These are phyloP conservation scores for Globisporangium nodosum DNA, from an alignment of 352 stramenopile genomes.

Conservation along the genomic window DNA sequence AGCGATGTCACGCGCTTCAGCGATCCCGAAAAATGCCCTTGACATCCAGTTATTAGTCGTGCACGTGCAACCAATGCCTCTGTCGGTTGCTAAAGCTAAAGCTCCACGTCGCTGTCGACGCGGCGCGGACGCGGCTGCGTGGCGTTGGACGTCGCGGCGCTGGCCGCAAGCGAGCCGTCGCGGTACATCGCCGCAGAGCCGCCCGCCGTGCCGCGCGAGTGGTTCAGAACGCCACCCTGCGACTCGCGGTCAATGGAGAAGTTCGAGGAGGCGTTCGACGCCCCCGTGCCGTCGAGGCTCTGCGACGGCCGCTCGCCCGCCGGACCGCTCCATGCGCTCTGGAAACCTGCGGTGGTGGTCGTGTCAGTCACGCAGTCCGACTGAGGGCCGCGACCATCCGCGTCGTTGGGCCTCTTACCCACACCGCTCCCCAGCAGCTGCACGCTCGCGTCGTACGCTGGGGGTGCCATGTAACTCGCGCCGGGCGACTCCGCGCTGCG, in stretches of 20 bases:
- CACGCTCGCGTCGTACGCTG: conserved; percentile 39
- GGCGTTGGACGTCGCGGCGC: conserved; percentile 2
- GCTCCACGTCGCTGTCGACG: conserved; percentile 60
- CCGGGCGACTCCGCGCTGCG: conserved; percentile 12
- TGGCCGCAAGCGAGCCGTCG: conserved; percentile 15
- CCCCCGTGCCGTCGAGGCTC: conserved; percentile 10
- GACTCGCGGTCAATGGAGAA: conserved; percentile 15
- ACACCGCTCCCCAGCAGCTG: conserved; percentile 18
- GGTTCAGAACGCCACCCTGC: conserved; percentile 18
- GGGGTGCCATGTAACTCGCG: conserved; percentile 35
- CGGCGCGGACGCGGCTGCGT: conserved; percentile 20
- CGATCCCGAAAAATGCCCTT: neutral
- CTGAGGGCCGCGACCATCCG: conserved; percentile 12
- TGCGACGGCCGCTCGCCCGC: conserved; percentile 10
- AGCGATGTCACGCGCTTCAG: neutral
- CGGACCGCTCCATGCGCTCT: conserved; percentile 15
- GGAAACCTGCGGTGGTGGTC: conserved; percentile 20
- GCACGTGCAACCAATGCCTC: too few relatives aligned
- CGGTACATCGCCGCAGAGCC: conserved; percentile 12
- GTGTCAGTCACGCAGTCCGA: conserved; percentile 12
- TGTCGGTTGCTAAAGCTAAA: conserved; percentile 19
- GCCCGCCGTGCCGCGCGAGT: conserved; percentile 21
- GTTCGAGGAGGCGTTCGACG: conserved; percentile 15
- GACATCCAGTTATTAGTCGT: neutral
- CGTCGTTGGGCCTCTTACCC: conserved; percentile 17